A percentile compares a stretch with the other conserved stretches of the same genome.
phyloP scores from a whole-genome alignment of 495 filamentous ascomycete genomes.

The Chaetomium tenue region DNA sequence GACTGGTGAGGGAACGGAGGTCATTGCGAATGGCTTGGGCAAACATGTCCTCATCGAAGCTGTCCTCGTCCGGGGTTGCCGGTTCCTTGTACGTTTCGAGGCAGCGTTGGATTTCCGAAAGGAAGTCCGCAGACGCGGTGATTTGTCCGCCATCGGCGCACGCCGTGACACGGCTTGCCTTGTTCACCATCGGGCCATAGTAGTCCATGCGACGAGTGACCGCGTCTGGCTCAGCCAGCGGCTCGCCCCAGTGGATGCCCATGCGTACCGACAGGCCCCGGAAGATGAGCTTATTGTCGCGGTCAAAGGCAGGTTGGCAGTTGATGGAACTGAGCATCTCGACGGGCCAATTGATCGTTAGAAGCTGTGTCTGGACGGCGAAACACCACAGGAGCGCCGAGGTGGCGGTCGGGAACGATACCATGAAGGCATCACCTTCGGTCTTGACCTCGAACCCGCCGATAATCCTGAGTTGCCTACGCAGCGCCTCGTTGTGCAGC shows the following conservation, averaged over 20 bases:
- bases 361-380: conserved; percentile 80
- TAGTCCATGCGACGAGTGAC: conserved; percentile 99
- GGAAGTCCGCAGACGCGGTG: conserved; percentile 93
- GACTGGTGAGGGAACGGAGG: conserved; percentile 78
- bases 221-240: conserved; percentile 91
- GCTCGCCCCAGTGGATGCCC: conserved; percentile 93
- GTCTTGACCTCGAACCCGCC: conserved; percentile 99
- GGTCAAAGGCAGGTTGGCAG: conserved; percentile 76
- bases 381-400: conserved; percentile 94
- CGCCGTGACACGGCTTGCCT: conserved; percentile 85
- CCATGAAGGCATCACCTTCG: conserved; percentile 99
- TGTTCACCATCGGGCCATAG: conserved; percentile 98
- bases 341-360: conserved; percentile 87
- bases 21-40: conserved; percentile 78
- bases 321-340: conserved; percentile 86
- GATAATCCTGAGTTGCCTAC: conserved; percentile 85
- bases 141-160: conserved; percentile 98
- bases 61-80: conserved; percentile 66
- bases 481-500: conserved; percentile 93
- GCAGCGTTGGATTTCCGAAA: conserved; percentile 88
- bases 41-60: conserved; percentile 66
- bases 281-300: conserved; percentile 87
- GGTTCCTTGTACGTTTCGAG: conserved; percentile 78
- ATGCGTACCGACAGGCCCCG: conserved; percentile 91
- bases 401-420: conserved; percentile 93